Conservation (phyloP, 2,329 filamentous ascomycete species). For the Achaetomium macrosporum region DNA sequence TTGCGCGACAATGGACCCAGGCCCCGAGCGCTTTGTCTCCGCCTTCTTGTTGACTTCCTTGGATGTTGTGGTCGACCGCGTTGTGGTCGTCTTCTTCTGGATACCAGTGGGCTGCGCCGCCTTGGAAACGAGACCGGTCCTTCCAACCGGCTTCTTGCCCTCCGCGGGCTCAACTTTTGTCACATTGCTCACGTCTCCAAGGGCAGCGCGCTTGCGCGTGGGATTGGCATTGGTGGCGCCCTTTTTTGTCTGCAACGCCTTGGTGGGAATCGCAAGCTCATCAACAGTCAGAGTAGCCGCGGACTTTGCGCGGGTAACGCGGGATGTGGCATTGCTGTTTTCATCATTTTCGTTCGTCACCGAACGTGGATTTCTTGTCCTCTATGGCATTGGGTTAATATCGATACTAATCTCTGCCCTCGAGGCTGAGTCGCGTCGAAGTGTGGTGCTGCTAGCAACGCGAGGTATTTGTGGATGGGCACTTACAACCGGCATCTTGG, state of each 20-base stretch:
- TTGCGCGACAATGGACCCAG: slow-evolving; percentile 57
- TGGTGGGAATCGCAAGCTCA: slow-evolving; percentile 51
- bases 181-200: slow-evolving; percentile 95
- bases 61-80: slow-evolving; percentile 48
- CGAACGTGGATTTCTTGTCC: slow-evolving; percentile 66
- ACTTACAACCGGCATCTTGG: slow-evolving; percentile 23
- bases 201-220: slow-evolving; percentile 69
- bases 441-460: not conserved
- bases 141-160: slow-evolving; percentile 66
- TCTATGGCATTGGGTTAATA: slow-evolving; percentile 39
- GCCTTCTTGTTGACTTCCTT: slow-evolving; percentile 51
- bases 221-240: slow-evolving; percentile 35
- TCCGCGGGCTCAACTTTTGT: slow-evolving; percentile 68
- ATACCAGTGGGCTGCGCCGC: slow-evolving; percentile 74
- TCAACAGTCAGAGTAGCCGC: slow-evolving; percentile 66
- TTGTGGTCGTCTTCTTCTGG: slow-evolving; percentile 65
- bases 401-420: not conserved
- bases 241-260: slow-evolving; percentile 67
- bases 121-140: slow-evolving; percentile 71
- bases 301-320: slow-evolving; percentile 88
- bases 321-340: slow-evolving; percentile 65
- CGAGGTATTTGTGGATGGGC: not conserved
- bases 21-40: slow-evolving; percentile 66
- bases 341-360: slow-evolving; percentile 93
- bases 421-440: not conserved